Percentiles rank a stretch among this genome's conserved stretches.
Evolutionary conservation across 2,329 filamentous ascomycete species (phyloP).

Genomic region (Aureobasidium sp.): DNA sequence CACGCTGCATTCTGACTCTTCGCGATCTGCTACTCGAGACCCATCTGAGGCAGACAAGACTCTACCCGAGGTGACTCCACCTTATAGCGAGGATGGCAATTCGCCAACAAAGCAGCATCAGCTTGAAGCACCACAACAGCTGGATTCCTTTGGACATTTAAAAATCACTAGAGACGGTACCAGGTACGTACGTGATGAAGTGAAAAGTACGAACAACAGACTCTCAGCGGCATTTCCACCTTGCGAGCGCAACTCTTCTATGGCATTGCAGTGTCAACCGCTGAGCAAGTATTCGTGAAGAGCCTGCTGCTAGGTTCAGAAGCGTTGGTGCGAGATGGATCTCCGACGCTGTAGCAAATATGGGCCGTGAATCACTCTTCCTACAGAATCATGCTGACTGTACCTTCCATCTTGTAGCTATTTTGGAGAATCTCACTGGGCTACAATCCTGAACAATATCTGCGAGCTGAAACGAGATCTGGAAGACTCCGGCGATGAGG

Average conservation of each 20-base stretch:
- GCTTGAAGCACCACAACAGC: slow-evolving; percentile 35
- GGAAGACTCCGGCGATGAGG: slow-evolving; percentile 23
- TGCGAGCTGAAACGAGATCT: slow-evolving; percentile 29
- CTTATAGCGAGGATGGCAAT: slow-evolving; percentile 6
- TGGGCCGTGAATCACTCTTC: too few species aligned
- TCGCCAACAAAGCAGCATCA: slow-evolving; percentile 31
- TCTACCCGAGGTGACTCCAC: background rate
- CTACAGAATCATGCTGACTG: background rate
- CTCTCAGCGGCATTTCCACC: background rate
- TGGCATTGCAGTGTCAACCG: background rate
- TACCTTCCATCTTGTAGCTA: slow-evolving; percentile 48
- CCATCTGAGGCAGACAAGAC: background rate
- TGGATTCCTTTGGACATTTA: slow-evolving; percentile 69
- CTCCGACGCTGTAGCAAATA: background rate
- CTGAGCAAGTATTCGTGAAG: background rate
- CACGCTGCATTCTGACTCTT: background rate
- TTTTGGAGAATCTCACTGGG: slow-evolving; percentile 78
- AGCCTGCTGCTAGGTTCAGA: background rate
- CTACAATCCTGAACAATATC: slow-evolving; percentile 63
- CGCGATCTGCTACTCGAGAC: background rate
- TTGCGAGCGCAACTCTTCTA: background rate
- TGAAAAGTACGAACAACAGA: background rate
- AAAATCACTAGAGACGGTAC: slow-evolving; percentile 71
- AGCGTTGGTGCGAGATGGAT: too few species aligned
- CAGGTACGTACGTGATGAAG: background rate